Base-by-base conservation (phyloP, 2,329 filamentous ascomycete genomes). In the Calonectria multiphialidica region DNA sequence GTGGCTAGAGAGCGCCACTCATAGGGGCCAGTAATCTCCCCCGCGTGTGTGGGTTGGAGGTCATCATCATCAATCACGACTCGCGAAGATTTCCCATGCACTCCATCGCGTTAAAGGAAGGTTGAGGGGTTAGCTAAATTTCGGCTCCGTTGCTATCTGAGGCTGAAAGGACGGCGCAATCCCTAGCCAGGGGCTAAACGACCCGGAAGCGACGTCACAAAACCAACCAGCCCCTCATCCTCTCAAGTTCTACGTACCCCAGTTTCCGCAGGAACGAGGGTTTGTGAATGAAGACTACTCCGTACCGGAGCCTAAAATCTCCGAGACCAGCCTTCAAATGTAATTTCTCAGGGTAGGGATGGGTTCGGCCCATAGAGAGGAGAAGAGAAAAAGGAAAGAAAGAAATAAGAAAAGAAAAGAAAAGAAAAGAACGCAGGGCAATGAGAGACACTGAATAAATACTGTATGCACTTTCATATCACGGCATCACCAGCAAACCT, bases 1-100 rank as follows among this genome's bases (percentile, higher is more conserved):
- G 50, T 59, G 45, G 33, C 66, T 69, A 47, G 59, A 44, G 33
- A 66, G 53, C 71, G 75, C 74, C 73, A 74, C 75, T 62, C 74
- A 61, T 59, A 65, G 50, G 30, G 13, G 16, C 37, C 37, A 62
- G 45, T 23, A 53, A 47, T 33, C 30, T 37, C 61, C 66, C 66
- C 23, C 16, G 35, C 18, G 59, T 30, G n/a, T 18, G 28, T 47
- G 42, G 53, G 23, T 44, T 57, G 16, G 21, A 55, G 18, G 25
- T 18, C 28, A 50, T 59, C 37, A 50, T 25, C 30, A 33, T 40
- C 21, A 35, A 30, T 42, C 47, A 55, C 64, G 69, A 71, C 64
- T 67, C 59, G 57, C 40, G 33, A 49, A 5, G 21, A n/a, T 15
- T 9, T 45, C 37, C 33, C 18, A 47, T 63, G 21, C 37, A 53